Percentiles rank a stretch among this genome's conserved stretches.
Evolutionary conservation across 768 basidiomycete genomes (phyloP).

Genomic region (Thelephora ganbajun): DNA sequence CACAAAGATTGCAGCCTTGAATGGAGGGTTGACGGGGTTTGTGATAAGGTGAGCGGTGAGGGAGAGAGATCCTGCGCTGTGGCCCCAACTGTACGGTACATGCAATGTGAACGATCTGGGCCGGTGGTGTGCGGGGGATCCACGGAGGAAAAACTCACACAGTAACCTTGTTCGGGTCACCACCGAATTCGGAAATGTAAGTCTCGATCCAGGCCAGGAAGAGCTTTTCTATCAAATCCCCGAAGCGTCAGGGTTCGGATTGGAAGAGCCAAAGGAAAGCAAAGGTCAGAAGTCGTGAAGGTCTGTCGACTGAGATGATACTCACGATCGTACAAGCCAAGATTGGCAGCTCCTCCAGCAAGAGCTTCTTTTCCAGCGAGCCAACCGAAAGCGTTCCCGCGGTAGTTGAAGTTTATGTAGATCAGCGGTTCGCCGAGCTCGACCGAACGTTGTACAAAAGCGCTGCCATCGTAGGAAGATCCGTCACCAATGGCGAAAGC

Average conservation of each 20-base stretch:
- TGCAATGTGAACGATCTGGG: constrained; percentile 34
- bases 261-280: too few species aligned
- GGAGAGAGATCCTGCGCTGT: constrained; percentile 25
- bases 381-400: constrained; percentile 27
- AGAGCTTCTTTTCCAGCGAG: constrained; percentile 25
- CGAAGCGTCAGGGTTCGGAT: too few species aligned
- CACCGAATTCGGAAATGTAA: constrained; percentile 28
- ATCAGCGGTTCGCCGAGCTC: constrained; percentile 28
- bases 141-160: constrained; percentile 19
- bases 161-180: constrained; percentile 30
- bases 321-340: constrained; percentile 38
- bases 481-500: neutral
- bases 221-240: constrained; percentile 21
- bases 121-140: constrained; percentile 24
- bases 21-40: constrained; percentile 10
- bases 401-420: constrained; percentile 43
- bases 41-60: constrained; percentile 16
- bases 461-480: neutral
- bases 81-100: constrained; percentile 35
- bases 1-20: too few species aligned
- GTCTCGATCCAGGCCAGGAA: constrained; percentile 29
- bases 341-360: constrained; percentile 26
- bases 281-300: neutral
- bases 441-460: constrained; percentile 21
- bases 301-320: neutral